Base-by-base conservation (phyloP, 2,329 filamentous ascomycete species). In the Fusarium acutatum region DNA sequence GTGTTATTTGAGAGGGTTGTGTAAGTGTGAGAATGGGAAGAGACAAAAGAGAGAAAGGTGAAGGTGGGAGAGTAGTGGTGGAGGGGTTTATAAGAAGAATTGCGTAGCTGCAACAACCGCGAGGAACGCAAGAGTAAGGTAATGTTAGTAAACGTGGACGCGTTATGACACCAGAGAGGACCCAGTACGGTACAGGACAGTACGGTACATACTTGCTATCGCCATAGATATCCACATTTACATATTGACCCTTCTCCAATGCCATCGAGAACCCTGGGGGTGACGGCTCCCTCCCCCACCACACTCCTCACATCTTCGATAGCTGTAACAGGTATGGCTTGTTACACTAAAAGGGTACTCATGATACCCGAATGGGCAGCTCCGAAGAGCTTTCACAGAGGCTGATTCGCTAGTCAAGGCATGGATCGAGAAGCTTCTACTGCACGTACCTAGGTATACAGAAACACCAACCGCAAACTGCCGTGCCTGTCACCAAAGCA, bases 401-500 rank as follows among this genome's bases (percentile, higher is more conserved):
- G 47, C 38, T 72, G 53, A 60, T 63, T 72, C 40, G 54, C 46
- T 50, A 60, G 34, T 13, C 22, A 37, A 49, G 24, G 6, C 34
- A 37, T 52, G 9, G 12, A 49, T 73, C 72, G 60, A 74, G 64
- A 74, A 74, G 72, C 47, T 74, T 74, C 72, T 67, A 50, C 60
- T 38, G 20, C 57, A 28, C 44, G n/a, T 12, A 43, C 15, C n/a
- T 40, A 9, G 13, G 37, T 38, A 41, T 41, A 41, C 58, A 60
- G 60, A 61, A 66, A 65, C 64, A 66, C 57, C 40, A 44, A 44
- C 40, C 24, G 37, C 37, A 40, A 38, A 58, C 50, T 60, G 20
- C 34, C 46, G 67, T 65, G n/a, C 60, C 50, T 50, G 56, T 54
- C 65, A 58, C 30, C 56, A 61, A 64, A 66, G 41, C 17, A 53